These are phyloP conservation scores for Xanthoconium separans DNA, from an alignment of 1,284 basidiomycete species.

Conservation along the genomic window DNA sequence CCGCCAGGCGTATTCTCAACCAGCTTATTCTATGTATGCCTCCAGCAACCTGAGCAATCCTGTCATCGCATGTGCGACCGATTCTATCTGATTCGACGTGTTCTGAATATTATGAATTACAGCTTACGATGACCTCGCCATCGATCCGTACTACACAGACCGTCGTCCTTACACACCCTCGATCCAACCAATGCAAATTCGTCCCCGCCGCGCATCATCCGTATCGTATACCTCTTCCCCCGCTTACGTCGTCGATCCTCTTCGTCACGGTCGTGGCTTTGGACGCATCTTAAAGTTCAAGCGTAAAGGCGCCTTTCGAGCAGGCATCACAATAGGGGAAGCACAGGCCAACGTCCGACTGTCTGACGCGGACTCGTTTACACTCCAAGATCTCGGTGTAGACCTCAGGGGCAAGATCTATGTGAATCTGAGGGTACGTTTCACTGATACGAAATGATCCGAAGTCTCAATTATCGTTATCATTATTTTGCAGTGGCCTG, in stretches of 20 bases:
- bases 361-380: conserved; percentile 58
- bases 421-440: conserved; percentile 58
- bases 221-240: conserved; percentile 49
- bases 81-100: neutral
- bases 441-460: neutral
- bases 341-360: conserved; percentile 65
- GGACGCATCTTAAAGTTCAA: conserved; percentile 66
- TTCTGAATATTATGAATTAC: conserved; percentile 4
- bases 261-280: conserved; percentile 40
- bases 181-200: conserved; percentile 22
- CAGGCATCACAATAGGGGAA: conserved; percentile 67
- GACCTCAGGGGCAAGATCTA: conserved; percentile 58
- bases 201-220: conserved; percentile 54
- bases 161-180: conserved; percentile 24
- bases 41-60: conserved; percentile 18
- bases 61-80: conserved; percentile 20
- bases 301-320: conserved; percentile 61
- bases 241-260: conserved; percentile 37
- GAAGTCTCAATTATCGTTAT: conserved; percentile 1
- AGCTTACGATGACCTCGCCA: conserved; percentile 31
- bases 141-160: conserved; percentile 26
- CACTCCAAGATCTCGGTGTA: conserved; percentile 60
- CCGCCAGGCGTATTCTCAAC: conserved; percentile 23
- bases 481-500: conserved; percentile 54
- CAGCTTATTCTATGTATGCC: conserved; percentile 27